Base-by-base conservation (phyloP, 495 filamentous ascomycete species). In the Oidiodendron maius region DNA sequence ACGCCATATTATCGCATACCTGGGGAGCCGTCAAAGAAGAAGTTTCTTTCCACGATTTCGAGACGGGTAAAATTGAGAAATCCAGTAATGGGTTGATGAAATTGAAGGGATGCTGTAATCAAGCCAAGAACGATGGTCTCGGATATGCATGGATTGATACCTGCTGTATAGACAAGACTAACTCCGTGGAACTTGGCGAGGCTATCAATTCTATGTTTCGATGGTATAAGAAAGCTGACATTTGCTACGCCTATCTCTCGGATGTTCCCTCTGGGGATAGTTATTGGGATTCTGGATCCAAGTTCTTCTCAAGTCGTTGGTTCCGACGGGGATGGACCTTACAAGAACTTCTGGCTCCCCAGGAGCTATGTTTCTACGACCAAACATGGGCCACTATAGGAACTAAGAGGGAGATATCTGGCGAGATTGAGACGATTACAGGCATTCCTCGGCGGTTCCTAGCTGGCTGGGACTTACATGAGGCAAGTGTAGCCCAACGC, bases 61-160 rank as follows among this genome's bases (percentile, higher is more conserved):
- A 17, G 23, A 25, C 15, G 9, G 20, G 42, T 22, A n/a, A 4
- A 12, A 20, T n/a, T 5, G 44, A 49, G 24, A 37, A 44, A n/a
- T n/a, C n/a, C 17, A 65, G 60, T 48, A 17, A 11, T 21, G 57
- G 59, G n/a, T 62, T 55, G 50, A 4, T 12, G 3, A 41, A 41
- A 41, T 18, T 41, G 4, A 4, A 41, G 20, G 4, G 13, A 12
- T 41, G 39, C 12, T 15, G 18, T 17, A 21, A 41, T 13, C 39
- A 41, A 18, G 39, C 39, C n/a, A 18, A 21, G 39, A 12, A 21
- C 13, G 39, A 18, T 12, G 15, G 18, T 18, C n/a, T 41, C 3
- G 4, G 13, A 57, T 51, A 49, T 55, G 0, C 69, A 18, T 41
- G 67, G 67, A 49, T 71, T 6, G 67, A 71, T 49, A 71, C 67